These are phyloP conservation scores for Nicotiana attenuata DNA, from an alignment of 257 asterid species.

Conservation along the genomic window DNA sequence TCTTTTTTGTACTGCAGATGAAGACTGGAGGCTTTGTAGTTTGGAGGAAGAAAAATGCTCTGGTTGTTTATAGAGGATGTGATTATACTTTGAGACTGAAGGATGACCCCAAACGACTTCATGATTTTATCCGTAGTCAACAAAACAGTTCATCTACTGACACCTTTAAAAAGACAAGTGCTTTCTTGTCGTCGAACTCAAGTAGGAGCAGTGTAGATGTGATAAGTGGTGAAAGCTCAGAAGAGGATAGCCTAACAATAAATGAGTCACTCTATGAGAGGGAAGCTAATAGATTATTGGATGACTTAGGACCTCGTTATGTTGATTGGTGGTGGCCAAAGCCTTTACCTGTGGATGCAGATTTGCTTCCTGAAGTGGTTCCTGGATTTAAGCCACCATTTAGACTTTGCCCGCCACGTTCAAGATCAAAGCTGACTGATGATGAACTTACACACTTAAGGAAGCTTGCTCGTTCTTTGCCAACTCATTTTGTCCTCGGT, in stretches of 20 bases:
- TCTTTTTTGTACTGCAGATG: conserved; percentile 37
- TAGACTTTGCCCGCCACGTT: conserved; percentile 70
- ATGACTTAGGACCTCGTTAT: conserved; percentile 89
- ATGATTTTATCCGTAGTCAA: conserved; percentile 17
- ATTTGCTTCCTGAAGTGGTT: conserved; percentile 72
- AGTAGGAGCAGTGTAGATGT: conserved; percentile 23
- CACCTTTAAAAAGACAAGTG: conserved; percentile 10
- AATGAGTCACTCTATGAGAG: conserved; percentile 58
- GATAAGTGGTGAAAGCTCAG: conserved; percentile 25
- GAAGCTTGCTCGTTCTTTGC: conserved; percentile 71
- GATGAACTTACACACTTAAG: conserved; percentile 78
- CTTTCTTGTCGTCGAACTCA: conserved; percentile 22
- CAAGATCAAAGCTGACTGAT: conserved; percentile 63
- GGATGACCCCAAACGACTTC: conserved; percentile 11
- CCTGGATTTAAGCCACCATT: conserved; percentile 67
- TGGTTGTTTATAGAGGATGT: conserved; percentile 76
- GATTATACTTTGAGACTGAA: conserved; percentile 25
- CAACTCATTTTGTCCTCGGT: conserved; percentile 96
- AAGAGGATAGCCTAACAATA: conserved; percentile 27
- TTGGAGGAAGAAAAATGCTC: conserved; percentile 63
- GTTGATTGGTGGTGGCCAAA: conserved; percentile 92
- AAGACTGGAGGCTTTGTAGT: conserved; percentile 81
- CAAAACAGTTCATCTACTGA: conserved; percentile 19
- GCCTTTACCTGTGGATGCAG: conserved; percentile 95
- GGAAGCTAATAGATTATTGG: conserved; percentile 82